phyloP scores from a whole-genome alignment of 176 grass and related monocot genomes.

The Luzula sylvatica region DNA sequence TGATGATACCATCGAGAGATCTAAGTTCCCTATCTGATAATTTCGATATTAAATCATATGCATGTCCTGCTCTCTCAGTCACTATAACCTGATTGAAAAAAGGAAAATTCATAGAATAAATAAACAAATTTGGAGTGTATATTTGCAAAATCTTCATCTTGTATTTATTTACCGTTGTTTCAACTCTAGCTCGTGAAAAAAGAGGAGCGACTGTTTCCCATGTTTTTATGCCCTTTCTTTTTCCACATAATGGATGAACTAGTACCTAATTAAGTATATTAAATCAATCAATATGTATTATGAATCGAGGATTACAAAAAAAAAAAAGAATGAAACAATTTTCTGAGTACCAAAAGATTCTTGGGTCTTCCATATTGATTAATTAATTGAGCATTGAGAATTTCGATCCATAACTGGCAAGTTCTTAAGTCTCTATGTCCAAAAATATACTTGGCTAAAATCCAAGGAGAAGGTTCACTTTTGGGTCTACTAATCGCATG shows the following conservation, averaged over 20 bases:
- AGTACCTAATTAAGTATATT: slow-evolving; percentile 50
- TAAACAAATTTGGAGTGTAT: not conserved
- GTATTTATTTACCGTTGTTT: slow-evolving; percentile 46
- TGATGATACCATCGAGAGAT: slow-evolving; percentile 74
- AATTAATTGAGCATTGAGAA: slow-evolving; percentile 29
- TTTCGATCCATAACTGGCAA: slow-evolving; percentile 63
- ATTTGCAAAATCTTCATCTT: not conserved
- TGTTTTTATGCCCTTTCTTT: slow-evolving; percentile 55
- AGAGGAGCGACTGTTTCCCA: slow-evolving; percentile 74
- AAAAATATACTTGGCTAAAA: slow-evolving; percentile 70
- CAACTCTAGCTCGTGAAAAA: slow-evolving; percentile 64
- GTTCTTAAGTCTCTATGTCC: slow-evolving; percentile 46
- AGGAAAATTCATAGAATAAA: slow-evolving; percentile 5
- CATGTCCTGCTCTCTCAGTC: slow-evolving; percentile 82
- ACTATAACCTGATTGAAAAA: slow-evolving; percentile 51
- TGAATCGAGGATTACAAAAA: slow-evolving; percentile 1
- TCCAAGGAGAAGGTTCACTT: slow-evolving; percentile 44
- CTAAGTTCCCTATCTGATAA: slow-evolving; percentile 64
- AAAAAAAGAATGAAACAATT: no score
- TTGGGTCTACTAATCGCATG: slow-evolving; percentile 35
- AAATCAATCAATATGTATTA: slow-evolving; percentile 2
- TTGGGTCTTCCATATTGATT: slow-evolving; percentile 49
- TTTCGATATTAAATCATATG: slow-evolving; percentile 52
- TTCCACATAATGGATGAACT: slow-evolving; percentile 93
- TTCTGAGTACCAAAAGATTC: slow-evolving; percentile 54